These are phyloP conservation scores for Populus deltoides DNA, from an alignment of 345 rosid species.

Conservation along the genomic window DNA sequence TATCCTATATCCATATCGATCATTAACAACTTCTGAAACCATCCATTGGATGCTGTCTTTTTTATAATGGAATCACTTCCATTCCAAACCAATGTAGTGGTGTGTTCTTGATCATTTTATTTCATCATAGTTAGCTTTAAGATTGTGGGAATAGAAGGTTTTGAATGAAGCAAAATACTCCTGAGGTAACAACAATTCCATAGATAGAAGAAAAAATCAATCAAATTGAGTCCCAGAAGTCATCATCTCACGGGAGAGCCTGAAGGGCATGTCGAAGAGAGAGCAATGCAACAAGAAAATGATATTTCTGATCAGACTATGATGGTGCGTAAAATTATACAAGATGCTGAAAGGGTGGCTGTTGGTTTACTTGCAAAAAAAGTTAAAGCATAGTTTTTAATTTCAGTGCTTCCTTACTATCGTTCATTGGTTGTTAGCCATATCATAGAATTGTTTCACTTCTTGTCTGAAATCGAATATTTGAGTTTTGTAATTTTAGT, in stretches of 20 bases:
- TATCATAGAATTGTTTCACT: neutral
- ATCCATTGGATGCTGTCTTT: neutral
- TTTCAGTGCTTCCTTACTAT: slow-evolving; percentile 9
- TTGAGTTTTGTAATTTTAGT: neutral
- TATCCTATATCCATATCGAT: neutral
- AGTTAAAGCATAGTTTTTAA: slow-evolving; percentile 33
- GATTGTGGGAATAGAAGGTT: neutral
- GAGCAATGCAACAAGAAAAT: slow-evolving; percentile 23
- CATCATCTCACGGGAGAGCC: slow-evolving; percentile 30
- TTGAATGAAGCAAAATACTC: neutral
- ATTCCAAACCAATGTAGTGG: neutral
- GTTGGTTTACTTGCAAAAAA: slow-evolving; percentile 56
- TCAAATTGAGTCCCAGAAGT: slow-evolving; percentile 14
- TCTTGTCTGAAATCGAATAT: neutral
- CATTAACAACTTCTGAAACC: neutral
- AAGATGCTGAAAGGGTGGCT: slow-evolving; percentile 61
- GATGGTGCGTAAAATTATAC: slow-evolving; percentile 29
- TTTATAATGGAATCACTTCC: neutral
- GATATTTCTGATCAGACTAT: slow-evolving; percentile 13
- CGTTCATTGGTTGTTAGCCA: neutral
- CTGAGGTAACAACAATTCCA: slow-evolving; percentile 4
- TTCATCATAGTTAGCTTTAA: too few relatives aligned
- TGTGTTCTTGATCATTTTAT: neutral
- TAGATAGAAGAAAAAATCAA: slow-evolving; percentile 35
- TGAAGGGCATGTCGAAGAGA: slow-evolving; percentile 33